These are phyloP conservation scores for Grosmannia serpens DNA, from an alignment of 2,329 filamentous ascomycete species.

Conservation along the genomic window DNA sequence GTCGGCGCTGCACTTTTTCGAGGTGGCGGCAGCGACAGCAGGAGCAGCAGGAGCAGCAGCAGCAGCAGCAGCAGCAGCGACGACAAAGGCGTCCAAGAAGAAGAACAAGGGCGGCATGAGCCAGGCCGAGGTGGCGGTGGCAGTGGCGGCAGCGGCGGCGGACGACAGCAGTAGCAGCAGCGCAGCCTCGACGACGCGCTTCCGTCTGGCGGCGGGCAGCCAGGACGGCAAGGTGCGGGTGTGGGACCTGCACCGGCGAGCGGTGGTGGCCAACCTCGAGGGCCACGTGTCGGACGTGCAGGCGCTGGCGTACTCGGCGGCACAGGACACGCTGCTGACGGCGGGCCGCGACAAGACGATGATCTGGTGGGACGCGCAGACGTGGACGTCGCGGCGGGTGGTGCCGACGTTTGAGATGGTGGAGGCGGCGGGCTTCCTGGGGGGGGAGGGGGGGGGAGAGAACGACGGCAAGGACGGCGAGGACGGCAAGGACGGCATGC, in stretches of 20 bases:
- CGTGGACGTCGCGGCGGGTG: constrained; percentile 73
- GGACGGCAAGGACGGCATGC: constrained; percentile 13
- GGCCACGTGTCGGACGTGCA: constrained; percentile 95
- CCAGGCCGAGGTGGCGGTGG: constrained; percentile 16
- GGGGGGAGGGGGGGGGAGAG: neutral
- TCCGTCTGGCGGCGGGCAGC: constrained; percentile 77
- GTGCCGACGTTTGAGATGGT: constrained; percentile 77
- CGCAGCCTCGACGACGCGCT: constrained; percentile 31
- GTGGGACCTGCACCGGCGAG: constrained; percentile 83
- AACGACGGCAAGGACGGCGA: neutral
- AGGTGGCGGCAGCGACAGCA: constrained; percentile 49
- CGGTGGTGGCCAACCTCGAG: constrained; percentile 65
- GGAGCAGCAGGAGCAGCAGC: constrained; percentile 19
- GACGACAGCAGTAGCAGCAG: constrained; percentile 28
- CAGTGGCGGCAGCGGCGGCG: constrained; percentile 20
- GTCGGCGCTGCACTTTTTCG: constrained; percentile 86
- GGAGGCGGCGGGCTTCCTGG: constrained; percentile 72
- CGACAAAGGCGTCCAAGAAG: constrained; percentile 23
- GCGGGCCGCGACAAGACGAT: constrained; percentile 88
- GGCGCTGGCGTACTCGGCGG: constrained; percentile 66
- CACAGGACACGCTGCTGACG: constrained; percentile 67
- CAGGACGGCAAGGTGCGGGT: constrained; percentile 89
- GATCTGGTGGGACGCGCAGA: constrained; percentile 78
- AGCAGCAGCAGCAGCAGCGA: constrained; percentile 14
- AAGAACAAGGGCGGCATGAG: constrained; percentile 22